Evolutionary conservation across 1,284 basidiomycete species (phyloP), one percentile per base, ranked within the genome.

Genomic region (Vanrija pseudolonga): DNA sequence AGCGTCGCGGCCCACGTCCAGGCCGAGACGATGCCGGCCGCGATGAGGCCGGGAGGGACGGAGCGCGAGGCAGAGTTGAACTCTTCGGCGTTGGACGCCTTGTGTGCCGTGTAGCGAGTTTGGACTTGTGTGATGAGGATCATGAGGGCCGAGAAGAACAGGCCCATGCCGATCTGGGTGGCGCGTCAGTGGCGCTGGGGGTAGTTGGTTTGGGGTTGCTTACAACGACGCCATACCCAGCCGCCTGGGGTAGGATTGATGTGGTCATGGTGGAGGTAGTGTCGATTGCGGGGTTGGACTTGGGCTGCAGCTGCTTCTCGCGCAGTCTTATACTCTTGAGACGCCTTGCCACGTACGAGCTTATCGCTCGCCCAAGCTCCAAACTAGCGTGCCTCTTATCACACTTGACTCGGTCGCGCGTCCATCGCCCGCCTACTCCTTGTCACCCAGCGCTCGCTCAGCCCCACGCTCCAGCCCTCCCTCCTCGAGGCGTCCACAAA

Each of bases 21-120:
- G 0, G 74, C 76, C 2, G 62, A 59, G 28, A 94, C 89, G 59
- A 95, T 92, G 7, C 90, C 91, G 11, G 89, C 84, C 0, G 91
- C 92, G 55, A 95, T 92, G 41, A 96, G 79, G 7, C 90, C 92
- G 2, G 92, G 90, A 63, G 92, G 92, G 47, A 92, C 83, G 56
- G 85, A 87, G 28, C 48, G 51, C 54, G 68, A 69, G 3, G 90
- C 90, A 52, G 84, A 87, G 61, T 84, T 88, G 73, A 92, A 93
- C 71, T 94, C 90, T 56, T 84, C 81, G 0, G 83, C 80, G 1
- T 78, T 79, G 6, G 72, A 68, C 8, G 65, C 56, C 47, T 72
- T 70, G 61, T 68, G 62, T 1, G 59, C 60, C 3, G 71, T 72
- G 53, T 76, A 76, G 20, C 71, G 57, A 9, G 53, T 65, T 51